Base-by-base conservation (phyloP, 208 protist genomes). In the Leishmania major region DNA sequence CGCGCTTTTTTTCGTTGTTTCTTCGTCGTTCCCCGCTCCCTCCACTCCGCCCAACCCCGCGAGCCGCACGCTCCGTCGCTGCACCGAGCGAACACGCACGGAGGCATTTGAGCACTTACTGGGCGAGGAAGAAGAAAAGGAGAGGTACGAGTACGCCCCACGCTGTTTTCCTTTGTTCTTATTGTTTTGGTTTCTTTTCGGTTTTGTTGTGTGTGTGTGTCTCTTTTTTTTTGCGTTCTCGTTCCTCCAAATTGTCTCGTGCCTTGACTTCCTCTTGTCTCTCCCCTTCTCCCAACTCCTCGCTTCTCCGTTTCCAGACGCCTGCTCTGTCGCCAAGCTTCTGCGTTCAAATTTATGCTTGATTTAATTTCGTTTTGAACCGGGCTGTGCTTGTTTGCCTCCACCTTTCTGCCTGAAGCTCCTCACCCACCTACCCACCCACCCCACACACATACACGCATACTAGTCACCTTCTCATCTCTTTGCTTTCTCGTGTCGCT, bases 201-300 rank as follows among this genome's bases (percentile, higher is more conserved):
- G 77, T 49, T 80, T 76, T 19, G 78, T 59, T 59, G 37, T 73
- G 0, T 35, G 35, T 53, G 37, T 37, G 37, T 37, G 37, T 81
- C n/a, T 37, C 43, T 84, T 72, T 71, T 80, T 49, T 79, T 76
- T 19, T 59, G 47, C 19, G 45, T 40, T 2, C 40, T 82, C 17
- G 0, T 53, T 10, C 43, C 47, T 28, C 1, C 47, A 25, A 40
- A 22, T 28, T 45, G 13, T 55, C 4, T 47, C 25, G 6, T 73
- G 22, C 17, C 17, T 35, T 64, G 49, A 35, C n/a, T 53, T 70
- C 49, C 28, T 71, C 62, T 71, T 66, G 28, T 80, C 17, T 60
- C 28, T 64, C 47, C 83, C 13, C 31, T 6, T 13, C 7, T 11
- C 2, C 10, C 11, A 1, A 28, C 22, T 19, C 5, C 19, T 8